Evolutionary conservation across 495 filamentous ascomycete species (phyloP).

Genomic region (Sporormia fimetaria): DNA sequence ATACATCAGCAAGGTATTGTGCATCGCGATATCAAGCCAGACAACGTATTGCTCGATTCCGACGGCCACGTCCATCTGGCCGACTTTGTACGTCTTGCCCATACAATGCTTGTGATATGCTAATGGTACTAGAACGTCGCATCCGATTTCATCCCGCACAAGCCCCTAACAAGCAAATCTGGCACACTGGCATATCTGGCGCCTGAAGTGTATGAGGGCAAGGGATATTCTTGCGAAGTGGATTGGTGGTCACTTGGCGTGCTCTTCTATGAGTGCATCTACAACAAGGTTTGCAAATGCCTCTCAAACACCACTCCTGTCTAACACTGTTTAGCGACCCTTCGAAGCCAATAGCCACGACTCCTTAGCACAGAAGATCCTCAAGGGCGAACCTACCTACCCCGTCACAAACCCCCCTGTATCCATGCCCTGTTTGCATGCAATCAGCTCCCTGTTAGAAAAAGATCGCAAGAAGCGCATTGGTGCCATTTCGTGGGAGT

Average conservation of each 20-base stretch:
- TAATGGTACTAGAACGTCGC: conserved; percentile 70
- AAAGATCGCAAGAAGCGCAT: conserved; percentile 69
- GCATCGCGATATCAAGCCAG: conserved; percentile 92
- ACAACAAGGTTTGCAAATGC: conserved; percentile 67
- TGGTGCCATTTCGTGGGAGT: conserved; percentile 64
- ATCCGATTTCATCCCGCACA: conserved; percentile 77
- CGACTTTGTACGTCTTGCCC: conserved; percentile 64
- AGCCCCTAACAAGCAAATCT: conserved; percentile 83
- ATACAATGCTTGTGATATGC: conserved; percentile 13
- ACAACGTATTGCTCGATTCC: conserved; percentile 87
- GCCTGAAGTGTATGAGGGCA: conserved; percentile 85
- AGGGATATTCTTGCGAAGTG: conserved; percentile 74
- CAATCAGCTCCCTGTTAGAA: conserved; percentile 70
- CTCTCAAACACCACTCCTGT: not conserved
- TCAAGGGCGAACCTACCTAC: conserved; percentile 71
- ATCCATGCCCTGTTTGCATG: conserved; percentile 71
- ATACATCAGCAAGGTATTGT: conserved; percentile 89
- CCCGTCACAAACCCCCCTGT: conserved; percentile 84
- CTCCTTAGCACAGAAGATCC: conserved; percentile 65
- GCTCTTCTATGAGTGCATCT: conserved; percentile 97
- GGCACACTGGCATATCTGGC: conserved; percentile 93
- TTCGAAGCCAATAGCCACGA: conserved; percentile 83
- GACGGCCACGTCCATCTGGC: conserved; percentile 96
- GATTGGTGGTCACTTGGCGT: conserved; percentile 99
- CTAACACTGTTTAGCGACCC: conserved; percentile 49